A percentile compares a stretch with the other conserved stretches of the same genome.
phyloP scores from a whole-genome alignment of 768 basidiomycete genomes.

The Tricholoma saponaceum region DNA sequence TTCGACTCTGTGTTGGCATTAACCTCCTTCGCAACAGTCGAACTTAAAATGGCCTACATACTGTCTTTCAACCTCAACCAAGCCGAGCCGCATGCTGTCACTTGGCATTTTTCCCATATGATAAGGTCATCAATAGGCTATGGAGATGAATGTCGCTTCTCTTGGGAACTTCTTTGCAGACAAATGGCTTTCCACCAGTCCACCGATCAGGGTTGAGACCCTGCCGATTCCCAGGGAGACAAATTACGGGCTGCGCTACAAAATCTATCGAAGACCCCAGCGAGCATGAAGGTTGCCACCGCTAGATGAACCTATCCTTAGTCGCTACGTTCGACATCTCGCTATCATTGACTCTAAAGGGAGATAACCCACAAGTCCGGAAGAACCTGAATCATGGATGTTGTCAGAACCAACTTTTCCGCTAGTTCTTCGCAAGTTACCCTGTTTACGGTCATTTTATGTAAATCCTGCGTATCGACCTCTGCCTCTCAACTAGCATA shows the following conservation, averaged over 20 bases:
- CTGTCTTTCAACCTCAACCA: constrained; percentile 65
- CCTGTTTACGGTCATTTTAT: too few species aligned
- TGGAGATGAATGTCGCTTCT: constrained; percentile 51
- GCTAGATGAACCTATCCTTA: too few species aligned
- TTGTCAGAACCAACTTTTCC: too few species aligned
- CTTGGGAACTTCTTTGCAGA: constrained; percentile 76
- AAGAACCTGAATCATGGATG: too few species aligned
- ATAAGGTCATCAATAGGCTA: background rate
- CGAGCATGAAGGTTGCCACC: background rate
- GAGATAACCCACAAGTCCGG: too few species aligned
- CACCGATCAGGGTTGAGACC: background rate
- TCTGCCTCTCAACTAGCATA: too few species aligned
- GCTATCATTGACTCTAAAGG: too few species aligned
- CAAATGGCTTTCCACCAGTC: constrained; percentile 21
- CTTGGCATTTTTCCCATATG: background rate
- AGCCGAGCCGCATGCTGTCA: constrained; percentile 35
- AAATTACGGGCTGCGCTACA: constrained; percentile 14
- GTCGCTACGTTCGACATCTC: too few species aligned
- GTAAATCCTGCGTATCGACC: too few species aligned
- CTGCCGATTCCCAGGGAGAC: background rate
- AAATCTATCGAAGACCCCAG: constrained; percentile 4
- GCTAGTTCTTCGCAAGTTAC: too few species aligned
- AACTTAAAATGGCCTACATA: constrained; percentile 78
- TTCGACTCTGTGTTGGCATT: background rate
- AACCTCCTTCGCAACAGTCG: constrained; percentile 21